phyloP scores from a whole-genome alignment of 2,329 filamentous ascomycete species.

The Harringtonia lauricola region DNA sequence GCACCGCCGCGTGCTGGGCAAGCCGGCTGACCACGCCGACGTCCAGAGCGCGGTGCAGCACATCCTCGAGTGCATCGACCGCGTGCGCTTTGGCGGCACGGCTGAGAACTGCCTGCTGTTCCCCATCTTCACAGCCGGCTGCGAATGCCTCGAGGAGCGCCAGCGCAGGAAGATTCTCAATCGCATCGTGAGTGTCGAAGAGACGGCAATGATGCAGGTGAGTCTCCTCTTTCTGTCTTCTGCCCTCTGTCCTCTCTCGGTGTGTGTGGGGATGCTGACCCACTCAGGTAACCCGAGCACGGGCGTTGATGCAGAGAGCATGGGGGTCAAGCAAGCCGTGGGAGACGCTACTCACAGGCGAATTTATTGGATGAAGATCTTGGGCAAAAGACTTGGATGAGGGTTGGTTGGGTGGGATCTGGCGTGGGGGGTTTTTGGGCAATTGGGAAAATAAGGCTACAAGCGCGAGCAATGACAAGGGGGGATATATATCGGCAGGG shows the following conservation, averaged over 20 bases:
- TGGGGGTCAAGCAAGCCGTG: conserved; percentile 59
- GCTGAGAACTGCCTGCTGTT: conserved; percentile 69
- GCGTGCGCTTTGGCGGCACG: conserved; percentile 53
- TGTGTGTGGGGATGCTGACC: conserved; percentile 3
- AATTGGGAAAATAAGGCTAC: too few species aligned
- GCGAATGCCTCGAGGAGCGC: conserved; percentile 48
- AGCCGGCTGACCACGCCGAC: conserved; percentile 40
- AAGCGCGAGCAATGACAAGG: too few species aligned
- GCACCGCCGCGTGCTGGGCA: conserved; percentile 59
- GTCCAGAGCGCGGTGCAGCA: conserved; percentile 53
- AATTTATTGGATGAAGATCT: conserved; percentile 51
- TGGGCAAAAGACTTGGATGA: too few species aligned
- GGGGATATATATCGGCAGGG: too few species aligned
- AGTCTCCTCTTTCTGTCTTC: conserved; percentile 13
- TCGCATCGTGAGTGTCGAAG: conserved; percentile 56
- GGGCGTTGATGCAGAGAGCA: conserved; percentile 54
- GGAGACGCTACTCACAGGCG: conserved; percentile 55
- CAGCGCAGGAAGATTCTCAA: conserved; percentile 52
- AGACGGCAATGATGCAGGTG: conserved; percentile 67
- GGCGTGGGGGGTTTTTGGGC: too few species aligned
- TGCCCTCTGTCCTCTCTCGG: background rate
- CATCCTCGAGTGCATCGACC: conserved; percentile 51
- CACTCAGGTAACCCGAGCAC: conserved; percentile 43
- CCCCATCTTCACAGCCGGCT: conserved; percentile 75
- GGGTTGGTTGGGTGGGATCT: too few species aligned